Evolutionary conservation across 1,284 basidiomycete genomes (phyloP).

Genomic region (Irpex rosettiformis): DNA sequence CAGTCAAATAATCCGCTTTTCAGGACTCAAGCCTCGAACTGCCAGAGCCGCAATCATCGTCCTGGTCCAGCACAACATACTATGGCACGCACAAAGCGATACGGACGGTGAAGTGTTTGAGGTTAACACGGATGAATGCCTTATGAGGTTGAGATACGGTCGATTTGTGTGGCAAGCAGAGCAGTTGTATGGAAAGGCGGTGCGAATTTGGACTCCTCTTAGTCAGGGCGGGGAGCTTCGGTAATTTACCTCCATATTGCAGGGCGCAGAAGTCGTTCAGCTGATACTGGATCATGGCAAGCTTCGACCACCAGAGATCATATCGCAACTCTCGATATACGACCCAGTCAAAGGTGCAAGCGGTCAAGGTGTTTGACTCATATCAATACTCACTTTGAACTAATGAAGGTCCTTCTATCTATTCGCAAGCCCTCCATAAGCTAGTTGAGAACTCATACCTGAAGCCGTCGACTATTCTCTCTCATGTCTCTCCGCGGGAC

Average conservation of each 20-base stretch:
- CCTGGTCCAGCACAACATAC: conserved; percentile 89
- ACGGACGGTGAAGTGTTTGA: conserved; percentile 79
- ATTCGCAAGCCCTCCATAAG: conserved; percentile 60
- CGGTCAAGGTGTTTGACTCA: neutral
- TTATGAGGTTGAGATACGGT: conserved; percentile 77
- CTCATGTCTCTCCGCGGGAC: conserved; percentile 73
- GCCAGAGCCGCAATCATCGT: conserved; percentile 76
- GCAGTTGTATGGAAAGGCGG: conserved; percentile 64
- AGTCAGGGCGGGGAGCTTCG: neutral
- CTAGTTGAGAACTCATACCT: conserved; percentile 66
- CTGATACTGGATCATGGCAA: conserved; percentile 85
- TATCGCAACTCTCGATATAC: conserved; percentile 47
- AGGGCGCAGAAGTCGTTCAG: conserved; percentile 77
- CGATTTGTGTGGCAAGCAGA: conserved; percentile 74
- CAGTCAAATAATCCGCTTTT: conserved; percentile 64
- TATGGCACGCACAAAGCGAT: conserved; percentile 77
- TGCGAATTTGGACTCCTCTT: conserved; percentile 35
- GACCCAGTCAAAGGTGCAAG: conserved; percentile 55
- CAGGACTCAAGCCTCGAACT: conserved; percentile 61
- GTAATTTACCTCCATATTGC: conserved; percentile 12
- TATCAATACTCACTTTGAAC: neutral
- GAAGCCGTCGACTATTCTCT: conserved; percentile 68
- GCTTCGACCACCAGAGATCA: conserved; percentile 71
- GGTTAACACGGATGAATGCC: conserved; percentile 76
- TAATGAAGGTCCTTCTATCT: conserved; percentile 43